Percentiles rank a stretch among this genome's conserved stretches.
These are phyloP conservation scores for Citrus maxima DNA, from an alignment of 345 rosid species.

Conservation along the genomic window DNA sequence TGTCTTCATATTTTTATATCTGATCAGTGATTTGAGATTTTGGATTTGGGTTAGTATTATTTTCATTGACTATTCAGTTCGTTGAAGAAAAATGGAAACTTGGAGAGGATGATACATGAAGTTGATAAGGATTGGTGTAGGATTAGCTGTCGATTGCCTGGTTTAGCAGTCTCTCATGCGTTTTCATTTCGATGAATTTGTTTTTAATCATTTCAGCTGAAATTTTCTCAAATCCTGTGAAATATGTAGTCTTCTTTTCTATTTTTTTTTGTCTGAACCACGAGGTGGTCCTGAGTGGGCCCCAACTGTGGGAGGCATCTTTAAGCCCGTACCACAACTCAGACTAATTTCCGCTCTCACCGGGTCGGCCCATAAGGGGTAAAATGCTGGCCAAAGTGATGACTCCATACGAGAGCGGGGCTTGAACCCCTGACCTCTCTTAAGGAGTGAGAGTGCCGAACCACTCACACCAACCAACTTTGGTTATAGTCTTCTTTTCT, in stretches of 20 bases:
- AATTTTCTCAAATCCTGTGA: neutral
- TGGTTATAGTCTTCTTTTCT: neutral
- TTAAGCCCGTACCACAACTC: too few relatives aligned
- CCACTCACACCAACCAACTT: too few relatives aligned
- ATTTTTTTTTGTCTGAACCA: too few relatives aligned
- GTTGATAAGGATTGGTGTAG: neutral
- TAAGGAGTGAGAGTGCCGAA: too few relatives aligned
- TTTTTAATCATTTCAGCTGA: neutral
- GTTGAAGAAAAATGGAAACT: neutral
- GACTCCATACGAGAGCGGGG: too few relatives aligned
- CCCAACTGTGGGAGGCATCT: too few relatives aligned
- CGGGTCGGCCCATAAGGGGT: too few relatives aligned
- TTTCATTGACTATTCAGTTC: neutral
- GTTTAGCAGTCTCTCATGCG: neutral
- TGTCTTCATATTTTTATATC: neutral
- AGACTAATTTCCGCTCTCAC: too few relatives aligned
- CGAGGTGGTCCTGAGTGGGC: too few relatives aligned
- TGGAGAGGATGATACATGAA: neutral
- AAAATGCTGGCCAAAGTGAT: too few relatives aligned
- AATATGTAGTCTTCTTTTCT: neutral
- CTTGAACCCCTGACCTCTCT: too few relatives aligned
- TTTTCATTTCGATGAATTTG: neutral
- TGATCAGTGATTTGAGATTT: neutral
- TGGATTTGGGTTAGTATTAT: neutral
- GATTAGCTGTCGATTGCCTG: neutral